phyloP scores from a whole-genome alignment of 768 basidiomycete species.

The Tulasnella sp. region DNA sequence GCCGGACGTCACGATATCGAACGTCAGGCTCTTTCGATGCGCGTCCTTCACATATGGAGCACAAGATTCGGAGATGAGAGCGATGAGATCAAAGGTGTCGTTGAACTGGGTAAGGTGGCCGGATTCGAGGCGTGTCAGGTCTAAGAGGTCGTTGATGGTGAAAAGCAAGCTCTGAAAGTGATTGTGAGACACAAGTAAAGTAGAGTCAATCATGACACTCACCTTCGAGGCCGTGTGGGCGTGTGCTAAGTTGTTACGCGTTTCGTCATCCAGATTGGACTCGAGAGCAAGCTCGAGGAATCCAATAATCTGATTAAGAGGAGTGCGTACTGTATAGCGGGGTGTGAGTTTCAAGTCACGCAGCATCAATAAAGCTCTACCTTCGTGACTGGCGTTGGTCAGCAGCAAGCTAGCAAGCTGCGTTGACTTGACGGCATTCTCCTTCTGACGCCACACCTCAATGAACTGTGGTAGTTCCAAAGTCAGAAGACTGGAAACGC shows the following conservation, averaged over 20 bases:
- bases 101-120: constrained; percentile 65
- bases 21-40: constrained; percentile 43
- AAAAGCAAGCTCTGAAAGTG: constrained; percentile 51
- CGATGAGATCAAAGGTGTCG: constrained; percentile 60
- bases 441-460: constrained; percentile 77
- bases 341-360: neutral
- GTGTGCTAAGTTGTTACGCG: constrained; percentile 57
- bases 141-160: constrained; percentile 74
- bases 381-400: constrained; percentile 76
- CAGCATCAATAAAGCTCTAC: constrained; percentile 25
- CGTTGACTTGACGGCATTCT: constrained; percentile 56
- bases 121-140: constrained; percentile 64
- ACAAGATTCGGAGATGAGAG: constrained; percentile 50
- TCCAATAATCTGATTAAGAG: constrained; percentile 72
- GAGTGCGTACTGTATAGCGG: constrained; percentile 47
- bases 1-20: constrained; percentile 41
- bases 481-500: neutral
- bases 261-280: constrained; percentile 58
- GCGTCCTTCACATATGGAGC: constrained; percentile 57
- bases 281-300: constrained; percentile 75
- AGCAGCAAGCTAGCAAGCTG: constrained; percentile 63
- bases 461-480: constrained; percentile 44
- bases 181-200: neutral
- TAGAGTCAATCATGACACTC: neutral
- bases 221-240: constrained; percentile 70